A percentile compares a stretch with the other conserved stretches of the same genome.
Conservation (phyloP, 1,284 basidiomycete genomes). For the Rhodotorula sp. region DNA sequence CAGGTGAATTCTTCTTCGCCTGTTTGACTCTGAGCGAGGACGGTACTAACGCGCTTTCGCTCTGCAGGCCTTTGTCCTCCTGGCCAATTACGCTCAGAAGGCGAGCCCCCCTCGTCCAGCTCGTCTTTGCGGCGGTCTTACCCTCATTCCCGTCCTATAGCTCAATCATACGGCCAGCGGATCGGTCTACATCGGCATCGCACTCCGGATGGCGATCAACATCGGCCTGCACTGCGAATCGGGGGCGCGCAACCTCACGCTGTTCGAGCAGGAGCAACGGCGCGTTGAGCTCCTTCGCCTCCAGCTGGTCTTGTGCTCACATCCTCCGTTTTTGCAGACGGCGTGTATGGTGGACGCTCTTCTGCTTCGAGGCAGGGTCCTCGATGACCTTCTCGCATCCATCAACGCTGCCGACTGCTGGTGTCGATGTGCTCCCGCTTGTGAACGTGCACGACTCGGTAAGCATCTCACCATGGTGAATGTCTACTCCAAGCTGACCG, state of each 20-base stretch:
- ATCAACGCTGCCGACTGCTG: constrained; percentile 5
- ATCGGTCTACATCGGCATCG: constrained; percentile 44
- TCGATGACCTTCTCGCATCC: constrained; percentile 45
- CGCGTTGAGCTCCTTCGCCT: background rate
- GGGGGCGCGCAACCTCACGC: constrained; percentile 39
- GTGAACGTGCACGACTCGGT: constrained; percentile 7
- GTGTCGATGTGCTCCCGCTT: constrained; percentile 14
- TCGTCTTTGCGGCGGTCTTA: background rate
- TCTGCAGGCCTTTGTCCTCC: constrained; percentile 6
- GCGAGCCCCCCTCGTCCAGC: no score
- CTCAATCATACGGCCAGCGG: constrained; percentile 45
- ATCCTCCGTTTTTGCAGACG: constrained; percentile 13
- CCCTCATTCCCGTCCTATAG: background rate
- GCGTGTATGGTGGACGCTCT: constrained; percentile 46
- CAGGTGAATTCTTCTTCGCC: constrained; percentile 27
- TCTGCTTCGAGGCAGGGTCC: constrained; percentile 38
- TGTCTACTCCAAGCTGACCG: background rate
- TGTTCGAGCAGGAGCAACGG: constrained; percentile 45
- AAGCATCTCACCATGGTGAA: no score
- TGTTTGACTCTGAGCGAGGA: no score
- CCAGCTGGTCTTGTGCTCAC: fast-evolving
- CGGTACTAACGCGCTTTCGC: background rate
- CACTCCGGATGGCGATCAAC: constrained; percentile 46
- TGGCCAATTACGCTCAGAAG: constrained; percentile 44
- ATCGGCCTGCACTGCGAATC: constrained; percentile 46